Evolutionary conservation across 805 yeast genomes (phyloP), one percentile per base, ranked within the genome.

Genomic region (Pichia pseudocactophila): DNA sequence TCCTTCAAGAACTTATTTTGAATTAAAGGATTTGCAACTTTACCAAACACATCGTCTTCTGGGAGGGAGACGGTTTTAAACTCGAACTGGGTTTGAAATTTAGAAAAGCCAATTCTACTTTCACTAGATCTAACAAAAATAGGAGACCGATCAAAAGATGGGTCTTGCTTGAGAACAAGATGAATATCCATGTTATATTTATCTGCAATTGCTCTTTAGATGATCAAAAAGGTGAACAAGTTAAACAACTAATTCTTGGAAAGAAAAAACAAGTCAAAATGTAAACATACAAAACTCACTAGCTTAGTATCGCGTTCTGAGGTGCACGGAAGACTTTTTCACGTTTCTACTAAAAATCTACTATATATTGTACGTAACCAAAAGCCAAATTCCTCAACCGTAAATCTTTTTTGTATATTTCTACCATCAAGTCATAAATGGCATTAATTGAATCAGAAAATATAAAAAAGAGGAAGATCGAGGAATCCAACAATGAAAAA

Each of bases 1-100:
- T 51, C 51, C 22, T 62, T 64, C 3, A 59, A 42, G 4, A 59
- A 43, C 12, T 53, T 42, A 2, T 52, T 45, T 28, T 62, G 58
- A 20, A 70, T 59, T 37, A 66, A 51, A 4, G 66, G 64, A 27
- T 48, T 43, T 8, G 65, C 61, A 11, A 62, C 57, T 2, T 48
- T 47, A 10, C 58, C 55, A 35, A 50, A 50, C n/a, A 49, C 22
- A 30, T 40, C 30, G 15, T 41, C 37, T 15, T 44, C 33, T 12
- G 41, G 36, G 30, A 43, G 36, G n/a, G 42, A 41, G 9, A 56
- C 44, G 2, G 53, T 41, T 35, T 52, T 50, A 38, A 58, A 58
- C 37, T 50, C 57, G 45, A 58, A 58, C 16, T 49, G 39, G 3
- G 59, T 55, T 17, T 51, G 52, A 37, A 49, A 54, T 37, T 50